Base-by-base conservation (phyloP, 2,329 filamentous ascomycete species). In the Bertia moriformis region DNA sequence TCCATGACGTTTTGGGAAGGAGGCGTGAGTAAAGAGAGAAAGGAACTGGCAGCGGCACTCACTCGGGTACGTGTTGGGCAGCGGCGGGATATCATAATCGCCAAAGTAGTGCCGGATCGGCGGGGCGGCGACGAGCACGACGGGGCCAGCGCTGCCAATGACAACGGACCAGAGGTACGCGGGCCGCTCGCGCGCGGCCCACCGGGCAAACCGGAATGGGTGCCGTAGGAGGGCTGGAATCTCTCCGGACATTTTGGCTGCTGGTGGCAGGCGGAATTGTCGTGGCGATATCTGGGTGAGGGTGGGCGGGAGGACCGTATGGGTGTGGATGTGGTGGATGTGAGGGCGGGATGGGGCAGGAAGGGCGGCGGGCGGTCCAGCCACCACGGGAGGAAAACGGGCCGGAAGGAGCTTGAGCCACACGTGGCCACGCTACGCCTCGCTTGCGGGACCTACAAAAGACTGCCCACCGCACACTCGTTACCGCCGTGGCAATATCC, bases 41-140 rank as follows among this genome's bases (percentile, higher is more conserved):
- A n/a, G 24, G 15, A n/a, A n/a, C n/a, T n/a, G n/a, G n/a, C n/a
- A n/a, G n/a, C n/a, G 37, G 38, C 32, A 73, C 85, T 58, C 73
- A 96, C 89, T 74, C 43, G 91, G 91, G 68, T 96, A 98, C 56
- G 87, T 93, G 59, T 88, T 64, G 20, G 91, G 91, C 46, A 96
- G 78, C 41, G 68, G 73, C 46, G 73, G 65, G 45, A 81, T 72
- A 50, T 78, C 71, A 49, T 77, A 63, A 56, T 94, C 86, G 49
- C 88, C 88, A 41, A 93, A 60, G 46, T 65, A 67, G 45, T 66
- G 63, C 57, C 88, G 69, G 49, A 93, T 66, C 37, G 85, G 82
- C 33, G 88, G 87, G 1, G 85, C 79, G 41, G 71, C 67, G 43
- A 81, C 58, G 45, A 93, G 65, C 42, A 73, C 63, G 41, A 83